Percentiles rank a stretch among this genome's conserved stretches.
Conservation (phyloP, 805 yeast genomes). For the Ogataea methylovora region DNA sequence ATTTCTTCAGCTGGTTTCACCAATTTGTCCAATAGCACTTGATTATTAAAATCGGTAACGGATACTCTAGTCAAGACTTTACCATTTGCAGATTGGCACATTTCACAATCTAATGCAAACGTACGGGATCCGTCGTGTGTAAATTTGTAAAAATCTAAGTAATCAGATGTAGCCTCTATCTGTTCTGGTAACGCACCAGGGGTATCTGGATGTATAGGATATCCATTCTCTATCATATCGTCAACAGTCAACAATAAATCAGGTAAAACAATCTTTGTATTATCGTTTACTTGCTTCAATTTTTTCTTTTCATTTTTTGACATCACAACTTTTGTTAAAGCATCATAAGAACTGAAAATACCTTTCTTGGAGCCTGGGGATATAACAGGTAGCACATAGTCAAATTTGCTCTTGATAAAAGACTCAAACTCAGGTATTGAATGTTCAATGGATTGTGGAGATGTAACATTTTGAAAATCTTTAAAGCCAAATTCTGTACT, state of each 20-base stretch:
- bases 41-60: constrained; percentile 53
- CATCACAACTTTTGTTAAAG: constrained; percentile 50
- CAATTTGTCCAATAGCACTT: constrained; percentile 58
- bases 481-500: constrained; percentile 33
- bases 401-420: constrained; percentile 33
- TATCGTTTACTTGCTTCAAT: constrained; percentile 25
- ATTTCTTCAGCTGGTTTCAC: constrained; percentile 76
- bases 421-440: constrained; percentile 15
- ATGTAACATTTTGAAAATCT: constrained; percentile 4
- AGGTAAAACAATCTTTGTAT: constrained; percentile 33
- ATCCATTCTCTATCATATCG: constrained; percentile 38
- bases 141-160: constrained; percentile 47
- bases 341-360: constrained; percentile 44
- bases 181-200: constrained; percentile 14
- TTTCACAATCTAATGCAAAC: constrained; percentile 90
- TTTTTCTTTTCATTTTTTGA: constrained; percentile 47
- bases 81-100: constrained; percentile 63
- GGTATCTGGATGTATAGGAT: constrained; percentile 49
- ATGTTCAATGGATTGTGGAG: constrained; percentile 7
- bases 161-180: constrained; percentile 24
- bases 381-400: constrained; percentile 37
- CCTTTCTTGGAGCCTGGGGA: constrained; percentile 62
- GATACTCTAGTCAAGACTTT: constrained; percentile 73
- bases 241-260: constrained; percentile 47
- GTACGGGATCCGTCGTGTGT: constrained; percentile 55